A percentile compares a stretch with the other conserved stretches of the same genome.
These are phyloP conservation scores for Cordyceps pruinosa DNA, from an alignment of 2,329 filamentous ascomycete species.

Conservation along the genomic window DNA sequence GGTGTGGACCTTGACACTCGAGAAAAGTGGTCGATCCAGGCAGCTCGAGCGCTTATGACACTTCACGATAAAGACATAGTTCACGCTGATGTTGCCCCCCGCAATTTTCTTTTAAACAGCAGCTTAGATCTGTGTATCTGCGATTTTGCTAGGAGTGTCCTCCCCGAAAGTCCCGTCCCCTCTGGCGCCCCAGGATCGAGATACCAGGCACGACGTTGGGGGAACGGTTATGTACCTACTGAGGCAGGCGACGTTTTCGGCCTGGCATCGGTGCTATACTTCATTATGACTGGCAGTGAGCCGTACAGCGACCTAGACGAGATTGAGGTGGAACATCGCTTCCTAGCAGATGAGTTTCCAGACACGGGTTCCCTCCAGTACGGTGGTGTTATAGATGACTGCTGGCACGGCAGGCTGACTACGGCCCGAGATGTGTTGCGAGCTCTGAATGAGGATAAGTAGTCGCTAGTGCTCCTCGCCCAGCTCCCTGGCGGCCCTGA, in stretches of 20 bases:
- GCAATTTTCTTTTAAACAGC: slow-evolving; percentile 31
- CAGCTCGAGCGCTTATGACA: slow-evolving; percentile 26
- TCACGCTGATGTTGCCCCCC: slow-evolving; percentile 33
- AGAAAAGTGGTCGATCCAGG: slow-evolving; percentile 25
- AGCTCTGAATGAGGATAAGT: not conserved
- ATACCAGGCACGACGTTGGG: slow-evolving; percentile 20
- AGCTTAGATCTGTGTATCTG: slow-evolving; percentile 29
- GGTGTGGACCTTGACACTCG: slow-evolving; percentile 14
- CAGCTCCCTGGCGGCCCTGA: no score
- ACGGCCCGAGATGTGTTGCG: not conserved
- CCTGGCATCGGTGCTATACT: slow-evolving; percentile 29
- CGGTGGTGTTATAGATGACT: not conserved
- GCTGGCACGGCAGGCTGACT: not conserved
- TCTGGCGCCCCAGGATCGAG: slow-evolving; percentile 17
- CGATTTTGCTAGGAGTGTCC: slow-evolving; percentile 29
- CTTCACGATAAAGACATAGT: slow-evolving; percentile 30
- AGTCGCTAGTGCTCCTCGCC: not conserved
- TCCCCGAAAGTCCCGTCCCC: slow-evolving; percentile 19
- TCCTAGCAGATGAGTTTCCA: not conserved
- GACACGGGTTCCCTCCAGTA: not conserved
- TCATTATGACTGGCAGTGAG: slow-evolving; percentile 25
- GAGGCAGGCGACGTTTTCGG: slow-evolving; percentile 25
- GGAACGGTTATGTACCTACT: slow-evolving; percentile 20
- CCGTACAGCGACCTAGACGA: slow-evolving; percentile 24
- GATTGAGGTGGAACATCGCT: slow-evolving; percentile 20